Base-by-base conservation (phyloP, 768 basidiomycete species). In the Termitomyces sp. region DNA sequence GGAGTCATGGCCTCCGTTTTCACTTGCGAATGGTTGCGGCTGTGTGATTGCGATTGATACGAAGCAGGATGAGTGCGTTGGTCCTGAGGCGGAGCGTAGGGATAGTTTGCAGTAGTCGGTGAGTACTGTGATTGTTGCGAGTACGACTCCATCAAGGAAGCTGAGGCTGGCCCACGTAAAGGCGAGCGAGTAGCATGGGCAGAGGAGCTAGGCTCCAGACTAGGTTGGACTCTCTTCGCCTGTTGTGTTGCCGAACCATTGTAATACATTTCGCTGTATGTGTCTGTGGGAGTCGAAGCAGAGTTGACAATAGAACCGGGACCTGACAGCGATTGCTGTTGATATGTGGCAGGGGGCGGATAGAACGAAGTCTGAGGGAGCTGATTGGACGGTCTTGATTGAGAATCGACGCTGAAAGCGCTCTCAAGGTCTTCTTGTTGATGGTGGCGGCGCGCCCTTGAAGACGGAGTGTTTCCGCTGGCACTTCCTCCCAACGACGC, bases 81-180 rank as follows among this genome's bases (percentile, higher is more conserved):
- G 71, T 81, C 72, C 70, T 77, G 64, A 56, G 69, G 74, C 7
- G 72, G 72, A 24, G 68, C 75, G 62, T 81, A 86, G 34, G 79
- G 65, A 64, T 78, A 85, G 65, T 80, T 72, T 45, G 81, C 70
- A 31, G 77, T 72, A 5, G 85, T 77, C 9, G 87, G 84, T 56
- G 85, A 85, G 66, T 87, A 88, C 68, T 80, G 82, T 29, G 81
- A 69, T 72, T 88, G 88, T 59, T 83, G 86, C 55, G 85, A 77
- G 68, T 90, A 90, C 31, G 85, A 84, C 70, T 90, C 88, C 63
- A 89, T 76, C 46, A 86, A 75, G n/a, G 72, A 64, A 54, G 77
- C 66, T 46, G 79, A 76, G 58, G 67, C 74, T 45, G 79, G 74
- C 24, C 78, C 66, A 51, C 87, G 81, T 62, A 87, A 78, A 45